Base-by-base conservation (phyloP, 208 protist species). In the Spongospora subterranea region DNA sequence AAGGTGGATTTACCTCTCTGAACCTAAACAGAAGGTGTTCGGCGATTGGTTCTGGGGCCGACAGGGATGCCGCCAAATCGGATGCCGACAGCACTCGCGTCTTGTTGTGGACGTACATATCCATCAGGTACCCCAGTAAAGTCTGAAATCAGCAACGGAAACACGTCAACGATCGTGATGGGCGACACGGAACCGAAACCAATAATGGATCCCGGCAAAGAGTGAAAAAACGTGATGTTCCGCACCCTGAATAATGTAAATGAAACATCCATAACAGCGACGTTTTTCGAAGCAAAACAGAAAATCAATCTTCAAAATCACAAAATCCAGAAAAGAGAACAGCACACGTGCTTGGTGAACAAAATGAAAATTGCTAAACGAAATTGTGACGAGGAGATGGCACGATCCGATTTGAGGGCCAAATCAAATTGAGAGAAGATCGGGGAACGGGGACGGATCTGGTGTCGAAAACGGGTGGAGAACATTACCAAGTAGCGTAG, bases 101-200 rank as follows among this genome's bases (percentile, higher is more conserved):
- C 6, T 43, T 82, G 35, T 43, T 43, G 11, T 82, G 6, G 11
- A 82, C 35, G 35, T 82, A 82, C 17, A 82, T 6, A 43, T 82
- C 71, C n/a, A 82, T 39, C 71, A 82, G 6, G 71, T 39, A 82
- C 6, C 71, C n/a, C n/a, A 82, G n/a, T 35, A 45, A 35, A 35
- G 40, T n/a, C 71, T 82, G 71, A 20, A n/a, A n/a, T n/a, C n/a
- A n/a, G n/a, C n/a, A n/a, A 82, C 71, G 50, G 50, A 60, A 29
- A 82, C 71, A 35, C 17, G 29, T 17, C 29, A 32, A 65, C 20
- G 54, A 65, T 65, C 20, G 20, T 29, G 54, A 29, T 65, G 17
- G 54, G 54, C 17, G 29, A 65, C 54, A 65, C 20, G 54, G 54
- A 29, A 65, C 54, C 54, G 54, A 32, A 29, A 29, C 20, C 54